These are phyloP conservation scores for Lecanoromycetidae sp. DNA, from an alignment of 2,329 filamentous ascomycete genomes.

Conservation along the genomic window DNA sequence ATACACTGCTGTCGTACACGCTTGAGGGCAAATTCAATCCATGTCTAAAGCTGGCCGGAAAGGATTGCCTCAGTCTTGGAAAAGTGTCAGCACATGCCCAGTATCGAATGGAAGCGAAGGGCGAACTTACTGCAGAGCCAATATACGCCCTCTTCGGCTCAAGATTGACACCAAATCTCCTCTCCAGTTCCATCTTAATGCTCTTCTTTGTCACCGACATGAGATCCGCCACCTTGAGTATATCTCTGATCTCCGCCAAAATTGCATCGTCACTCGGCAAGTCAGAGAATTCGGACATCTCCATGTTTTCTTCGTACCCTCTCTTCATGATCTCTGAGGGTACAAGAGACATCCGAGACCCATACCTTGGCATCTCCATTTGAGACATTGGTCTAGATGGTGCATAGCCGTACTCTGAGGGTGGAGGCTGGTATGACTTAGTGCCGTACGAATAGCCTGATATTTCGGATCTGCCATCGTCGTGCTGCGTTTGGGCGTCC, in stretches of 20 bases:
- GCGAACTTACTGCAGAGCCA: conserved; percentile 63
- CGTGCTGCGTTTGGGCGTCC: conserved; percentile 75
- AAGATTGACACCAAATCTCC: conserved; percentile 72
- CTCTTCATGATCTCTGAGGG: conserved; percentile 56
- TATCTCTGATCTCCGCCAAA: conserved; percentile 86
- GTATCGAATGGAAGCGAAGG: not conserved
- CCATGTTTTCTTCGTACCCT: conserved; percentile 53
- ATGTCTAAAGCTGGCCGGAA: conserved; percentile 55
- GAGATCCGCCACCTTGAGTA: conserved; percentile 78
- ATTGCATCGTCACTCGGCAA: conserved; percentile 82
- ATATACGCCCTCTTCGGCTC: conserved; percentile 89
- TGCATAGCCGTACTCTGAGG: conserved; percentile 59
- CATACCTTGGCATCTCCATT: conserved; percentile 44
- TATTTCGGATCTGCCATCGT: conserved; percentile 67
- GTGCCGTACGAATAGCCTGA: conserved; percentile 94
- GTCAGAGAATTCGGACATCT: conserved; percentile 61
- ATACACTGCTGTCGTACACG: not conserved
- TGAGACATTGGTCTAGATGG: conserved; percentile 48
- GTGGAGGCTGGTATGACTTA: conserved; percentile 51
- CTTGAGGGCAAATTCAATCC: not conserved
- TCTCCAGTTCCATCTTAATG: conserved; percentile 86
- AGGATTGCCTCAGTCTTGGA: conserved; percentile 64
- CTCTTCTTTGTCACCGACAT: conserved; percentile 99
- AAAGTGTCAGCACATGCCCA: conserved; percentile 23
- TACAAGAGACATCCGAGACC: conserved; percentile 67